phyloP scores from a whole-genome alignment of 1,139 yeast genomes.

The Hanseniaspora sp. region DNA sequence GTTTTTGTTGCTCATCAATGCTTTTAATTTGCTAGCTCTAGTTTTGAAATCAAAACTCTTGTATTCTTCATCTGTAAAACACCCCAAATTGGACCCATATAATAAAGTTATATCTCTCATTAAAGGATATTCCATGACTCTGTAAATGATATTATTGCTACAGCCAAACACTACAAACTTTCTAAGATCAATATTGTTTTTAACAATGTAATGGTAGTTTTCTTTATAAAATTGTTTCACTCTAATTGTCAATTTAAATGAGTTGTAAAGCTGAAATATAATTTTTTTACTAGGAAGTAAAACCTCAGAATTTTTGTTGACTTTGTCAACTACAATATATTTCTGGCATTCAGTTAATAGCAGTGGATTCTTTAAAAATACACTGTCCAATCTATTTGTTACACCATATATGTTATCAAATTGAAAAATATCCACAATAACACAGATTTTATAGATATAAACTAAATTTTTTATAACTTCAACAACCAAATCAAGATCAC shows the following conservation, averaged over 20 bases:
- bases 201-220: slow-evolving; percentile 46
- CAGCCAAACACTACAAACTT: slow-evolving; percentile 81
- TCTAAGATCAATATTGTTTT: slow-evolving; percentile 67
- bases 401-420: slow-evolving; percentile 83
- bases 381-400: slow-evolving; percentile 57
- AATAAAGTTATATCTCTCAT: slow-evolving; percentile 25
- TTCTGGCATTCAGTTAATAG: slow-evolving; percentile 81
- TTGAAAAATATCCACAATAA: slow-evolving; percentile 76
- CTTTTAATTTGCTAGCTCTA: slow-evolving; percentile 12
- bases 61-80: slow-evolving; percentile 29
- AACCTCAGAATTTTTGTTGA: slow-evolving; percentile 22
- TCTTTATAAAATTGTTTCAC: slow-evolving; percentile 71
- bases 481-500: slow-evolving; percentile 66
- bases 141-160: slow-evolving; percentile 64
- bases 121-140: slow-evolving; percentile 71
- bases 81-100: slow-evolving; percentile 25
- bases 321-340: slow-evolving; percentile 37
- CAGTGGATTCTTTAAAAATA: slow-evolving; percentile 48
- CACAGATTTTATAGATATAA: slow-evolving; percentile 69
- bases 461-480: slow-evolving; percentile 85
- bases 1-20: slow-evolving; percentile 12
- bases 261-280: slow-evolving; percentile 64
- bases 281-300: slow-evolving; percentile 52
- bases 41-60: neutral
- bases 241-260: slow-evolving; percentile 67